Evolutionary conservation across 495 filamentous ascomycete genomes (phyloP).

Genomic region (Neurospora sp.): DNA sequence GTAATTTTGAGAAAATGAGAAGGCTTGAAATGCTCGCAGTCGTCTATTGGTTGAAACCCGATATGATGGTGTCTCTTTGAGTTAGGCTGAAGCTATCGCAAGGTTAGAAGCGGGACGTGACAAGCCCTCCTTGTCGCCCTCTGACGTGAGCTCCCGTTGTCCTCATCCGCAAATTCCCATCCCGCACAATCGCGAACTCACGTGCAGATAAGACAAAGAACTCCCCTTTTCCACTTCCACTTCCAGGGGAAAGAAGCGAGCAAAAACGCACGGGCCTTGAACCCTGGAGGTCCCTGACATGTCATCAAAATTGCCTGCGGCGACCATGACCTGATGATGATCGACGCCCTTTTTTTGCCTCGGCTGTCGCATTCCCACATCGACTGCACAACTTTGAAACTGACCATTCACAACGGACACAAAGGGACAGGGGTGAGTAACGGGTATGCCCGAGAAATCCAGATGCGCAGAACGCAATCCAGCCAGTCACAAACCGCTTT

Average conservation of each 20-base stretch:
- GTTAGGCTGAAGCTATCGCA: neutral
- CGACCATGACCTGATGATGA: neutral
- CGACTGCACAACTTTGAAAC: neutral
- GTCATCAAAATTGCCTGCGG: neutral
- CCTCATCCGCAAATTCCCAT: neutral
- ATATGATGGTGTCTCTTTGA: neutral
- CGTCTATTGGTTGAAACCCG: neutral
- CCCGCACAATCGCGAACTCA: neutral
- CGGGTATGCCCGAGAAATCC: neutral
- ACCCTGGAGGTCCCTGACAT: neutral
- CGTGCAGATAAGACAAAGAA: neutral
- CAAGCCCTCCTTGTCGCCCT: neutral
- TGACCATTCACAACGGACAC: neutral
- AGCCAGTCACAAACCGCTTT: neutral
- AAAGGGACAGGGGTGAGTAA: neutral
- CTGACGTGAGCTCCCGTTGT: neutral
- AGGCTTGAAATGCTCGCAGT: neutral
- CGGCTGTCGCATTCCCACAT: neutral
- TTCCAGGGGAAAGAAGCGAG: neutral
- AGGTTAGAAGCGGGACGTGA: neutral
- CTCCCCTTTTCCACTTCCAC: neutral
- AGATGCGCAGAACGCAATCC: neutral
- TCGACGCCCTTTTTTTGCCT: neutral
- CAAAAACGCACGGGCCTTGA: neutral
- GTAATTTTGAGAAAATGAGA: neutral